phyloP scores from a whole-genome alignment of 2,329 filamentous ascomycete species.

The Gyromitra esculenta region DNA sequence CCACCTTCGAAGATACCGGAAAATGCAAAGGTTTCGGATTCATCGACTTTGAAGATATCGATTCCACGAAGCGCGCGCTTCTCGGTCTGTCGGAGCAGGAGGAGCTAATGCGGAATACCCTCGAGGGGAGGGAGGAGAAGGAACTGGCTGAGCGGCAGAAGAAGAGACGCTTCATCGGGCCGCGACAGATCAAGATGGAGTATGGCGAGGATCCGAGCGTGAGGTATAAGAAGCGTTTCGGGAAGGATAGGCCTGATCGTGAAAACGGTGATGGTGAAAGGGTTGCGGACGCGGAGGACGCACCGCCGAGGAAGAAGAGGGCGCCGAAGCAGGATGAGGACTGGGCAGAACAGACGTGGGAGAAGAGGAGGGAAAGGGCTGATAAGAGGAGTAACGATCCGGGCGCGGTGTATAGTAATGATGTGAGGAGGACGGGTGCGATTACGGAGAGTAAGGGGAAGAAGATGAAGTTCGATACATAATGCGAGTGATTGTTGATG shows the following conservation, averaged over 20 bases:
- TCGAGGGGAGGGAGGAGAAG: constrained; percentile 64
- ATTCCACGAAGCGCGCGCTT: constrained; percentile 66
- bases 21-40: constrained; percentile 99
- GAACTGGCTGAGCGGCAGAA: constrained; percentile 66
- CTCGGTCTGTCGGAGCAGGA: constrained; percentile 60
- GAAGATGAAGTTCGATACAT: constrained; percentile 76
- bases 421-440: constrained; percentile 75
- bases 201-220: constrained; percentile 90
- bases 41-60: constrained; percentile 86
- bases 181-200: constrained; percentile 84
- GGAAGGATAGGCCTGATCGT: constrained; percentile 61
- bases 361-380: constrained; percentile 60
- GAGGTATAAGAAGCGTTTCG: constrained; percentile 92
- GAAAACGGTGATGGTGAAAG: constrained; percentile 58
- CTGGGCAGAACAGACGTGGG: constrained; percentile 53
- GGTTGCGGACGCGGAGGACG: constrained; percentile 52
- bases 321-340: constrained; percentile 57
- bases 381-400: constrained; percentile 63
- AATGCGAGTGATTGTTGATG: constrained; percentile 16
- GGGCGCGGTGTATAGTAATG: constrained; percentile 62
- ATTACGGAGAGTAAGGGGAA: constrained; percentile 81
- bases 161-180: constrained; percentile 80
- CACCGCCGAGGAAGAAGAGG: constrained; percentile 47
- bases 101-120: constrained; percentile 59
- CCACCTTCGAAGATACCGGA: constrained; percentile 93